Evolutionary conservation across 1,284 basidiomycete species (phyloP).

Genomic region (Irpex sp.): DNA sequence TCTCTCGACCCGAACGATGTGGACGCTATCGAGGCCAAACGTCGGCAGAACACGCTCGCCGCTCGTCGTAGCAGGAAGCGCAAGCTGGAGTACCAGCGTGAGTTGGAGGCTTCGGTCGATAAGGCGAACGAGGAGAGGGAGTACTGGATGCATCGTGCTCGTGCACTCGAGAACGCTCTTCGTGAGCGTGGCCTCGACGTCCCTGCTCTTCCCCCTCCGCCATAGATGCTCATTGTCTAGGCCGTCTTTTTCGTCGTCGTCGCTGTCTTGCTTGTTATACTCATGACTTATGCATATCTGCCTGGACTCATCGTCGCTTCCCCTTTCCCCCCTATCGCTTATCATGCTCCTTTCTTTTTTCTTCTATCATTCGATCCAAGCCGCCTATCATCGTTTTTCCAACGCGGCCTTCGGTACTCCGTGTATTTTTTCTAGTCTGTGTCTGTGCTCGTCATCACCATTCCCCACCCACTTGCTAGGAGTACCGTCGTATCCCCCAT

Average conservation of each 20-base stretch:
- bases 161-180: conserved; percentile 46
- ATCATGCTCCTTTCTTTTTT: conserved; percentile 10
- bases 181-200: conserved; percentile 42
- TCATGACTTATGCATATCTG: conserved; percentile 20
- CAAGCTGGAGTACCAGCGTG: conserved; percentile 69
- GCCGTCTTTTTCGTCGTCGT: conserved; percentile 12
- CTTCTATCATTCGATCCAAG: conserved; percentile 8
- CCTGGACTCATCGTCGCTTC: conserved; percentile 12
- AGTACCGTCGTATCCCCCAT: conserved; percentile 46
- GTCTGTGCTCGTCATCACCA: conserved; percentile 19
- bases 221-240: conserved; percentile 12
- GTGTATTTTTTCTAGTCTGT: conserved; percentile 27
- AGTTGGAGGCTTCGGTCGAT: conserved; percentile 53
- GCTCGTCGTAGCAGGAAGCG: conserved; percentile 73
- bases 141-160: conserved; percentile 45
- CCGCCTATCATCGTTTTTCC: conserved; percentile 15
- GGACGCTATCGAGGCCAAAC: conserved; percentile 72
- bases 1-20: conserved; percentile 41
- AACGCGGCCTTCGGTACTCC: conserved; percentile 43
- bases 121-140: conserved; percentile 47
- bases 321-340: conserved; percentile 1
- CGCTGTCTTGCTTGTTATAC: conserved; percentile 17
- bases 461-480: conserved; percentile 40
- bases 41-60: conserved; percentile 77
- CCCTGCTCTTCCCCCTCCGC: conserved; percentile 32